Conservation (phyloP, 495 filamentous ascomycete genomes). For the Neurospora pannonica region DNA sequence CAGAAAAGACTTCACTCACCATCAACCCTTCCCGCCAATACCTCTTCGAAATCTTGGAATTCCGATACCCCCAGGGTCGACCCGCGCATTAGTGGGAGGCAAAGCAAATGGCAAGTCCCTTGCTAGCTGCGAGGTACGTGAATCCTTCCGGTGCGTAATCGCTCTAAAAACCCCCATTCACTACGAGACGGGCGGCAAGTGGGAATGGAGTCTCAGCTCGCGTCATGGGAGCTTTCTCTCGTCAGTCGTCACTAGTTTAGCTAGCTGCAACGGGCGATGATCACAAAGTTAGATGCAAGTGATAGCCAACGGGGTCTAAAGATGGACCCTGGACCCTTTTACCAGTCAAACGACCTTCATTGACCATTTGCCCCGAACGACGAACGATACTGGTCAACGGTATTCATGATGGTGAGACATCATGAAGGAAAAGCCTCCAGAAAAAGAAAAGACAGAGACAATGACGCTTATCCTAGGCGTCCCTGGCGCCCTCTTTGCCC, state of each 20-base stretch:
- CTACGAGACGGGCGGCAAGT: not conserved
- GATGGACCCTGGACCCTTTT: not conserved
- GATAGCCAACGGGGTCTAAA: not conserved
- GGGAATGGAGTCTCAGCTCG: not conserved
- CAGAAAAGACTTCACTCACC: not conserved
- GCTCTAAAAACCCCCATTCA: not conserved
- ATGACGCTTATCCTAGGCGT: not conserved
- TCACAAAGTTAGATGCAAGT: not conserved
- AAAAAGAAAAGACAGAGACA: not conserved
- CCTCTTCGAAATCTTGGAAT: not conserved
- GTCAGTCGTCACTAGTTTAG: not conserved
- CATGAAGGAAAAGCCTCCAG: not conserved
- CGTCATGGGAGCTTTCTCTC: not conserved
- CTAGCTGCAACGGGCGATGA: not conserved
- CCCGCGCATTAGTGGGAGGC: not conserved
- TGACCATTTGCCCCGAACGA: not conserved
- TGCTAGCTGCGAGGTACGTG: not conserved
- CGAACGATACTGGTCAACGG: not conserved
- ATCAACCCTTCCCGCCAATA: not conserved
- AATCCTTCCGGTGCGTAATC: not conserved
- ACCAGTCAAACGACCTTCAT: not conserved
- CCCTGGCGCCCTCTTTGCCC: not conserved
- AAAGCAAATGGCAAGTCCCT: not conserved
- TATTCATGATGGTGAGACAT: not conserved
- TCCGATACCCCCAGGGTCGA: not conserved